These are phyloP conservation scores for Capronia americana DNA, from an alignment of 2,329 filamentous ascomycete species.

Conservation along the genomic window DNA sequence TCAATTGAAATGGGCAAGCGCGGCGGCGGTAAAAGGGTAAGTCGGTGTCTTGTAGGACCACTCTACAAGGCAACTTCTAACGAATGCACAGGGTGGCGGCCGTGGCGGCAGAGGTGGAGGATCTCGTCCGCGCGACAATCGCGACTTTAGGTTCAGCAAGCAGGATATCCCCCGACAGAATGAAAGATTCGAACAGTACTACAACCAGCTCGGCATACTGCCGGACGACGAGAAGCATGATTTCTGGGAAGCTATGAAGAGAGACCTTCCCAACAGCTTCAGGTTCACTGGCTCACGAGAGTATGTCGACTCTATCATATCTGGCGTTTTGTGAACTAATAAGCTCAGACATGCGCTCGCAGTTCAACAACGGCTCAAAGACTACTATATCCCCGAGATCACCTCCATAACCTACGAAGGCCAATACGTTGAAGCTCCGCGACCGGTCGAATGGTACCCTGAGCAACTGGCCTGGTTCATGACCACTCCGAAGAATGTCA, in stretches of 20 bases:
- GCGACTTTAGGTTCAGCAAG: slow-evolving; percentile 53
- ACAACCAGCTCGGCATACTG: slow-evolving; percentile 77
- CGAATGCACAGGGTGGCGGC: slow-evolving; percentile 43
- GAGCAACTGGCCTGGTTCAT: slow-evolving; percentile 96
- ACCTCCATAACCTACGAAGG: slow-evolving; percentile 84
- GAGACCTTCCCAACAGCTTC: slow-evolving; percentile 95
- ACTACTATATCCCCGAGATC: slow-evolving; percentile 89
- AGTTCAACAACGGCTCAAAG: slow-evolving; percentile 85
- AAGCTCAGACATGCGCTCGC: slow-evolving; percentile 78
- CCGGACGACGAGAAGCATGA: slow-evolving; percentile 76
- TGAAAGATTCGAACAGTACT: slow-evolving; percentile 83
- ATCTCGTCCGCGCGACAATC: slow-evolving; percentile 42
- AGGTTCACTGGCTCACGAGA: slow-evolving; percentile 95
- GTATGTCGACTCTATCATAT: slow-evolving; percentile 52
- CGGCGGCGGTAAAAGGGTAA: slow-evolving; percentile 43
- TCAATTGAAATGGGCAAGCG: slow-evolving; percentile 40
- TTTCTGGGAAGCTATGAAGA: slow-evolving; percentile 84
- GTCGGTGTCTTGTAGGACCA: slow-evolving; percentile 5
- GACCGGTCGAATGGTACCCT: slow-evolving; percentile 88
- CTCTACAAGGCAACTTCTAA: not conserved
- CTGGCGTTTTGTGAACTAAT: slow-evolving; percentile 12
- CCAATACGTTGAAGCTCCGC: slow-evolving; percentile 78
- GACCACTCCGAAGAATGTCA: slow-evolving; percentile 95
- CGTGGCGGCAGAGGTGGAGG: slow-evolving; percentile 53
- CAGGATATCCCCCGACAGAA: slow-evolving; percentile 77